phyloP scores from a whole-genome alignment of 2,329 filamentous ascomycete species.

The Aspergillus quadricinctus region DNA sequence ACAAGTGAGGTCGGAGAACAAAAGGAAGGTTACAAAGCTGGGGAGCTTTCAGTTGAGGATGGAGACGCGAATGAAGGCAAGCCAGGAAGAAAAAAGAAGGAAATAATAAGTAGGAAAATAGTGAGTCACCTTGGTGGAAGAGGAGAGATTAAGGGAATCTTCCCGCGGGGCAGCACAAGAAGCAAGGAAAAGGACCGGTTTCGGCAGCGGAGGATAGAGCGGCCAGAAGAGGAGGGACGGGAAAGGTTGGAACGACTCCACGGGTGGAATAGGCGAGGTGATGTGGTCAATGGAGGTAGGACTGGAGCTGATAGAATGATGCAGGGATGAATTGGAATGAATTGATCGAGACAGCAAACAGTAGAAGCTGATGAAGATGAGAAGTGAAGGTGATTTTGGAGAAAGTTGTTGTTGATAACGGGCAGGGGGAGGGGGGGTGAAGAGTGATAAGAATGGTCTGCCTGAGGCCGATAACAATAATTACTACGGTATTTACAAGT shows the following conservation, averaged over 20 bases:
- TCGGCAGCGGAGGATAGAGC: constrained; percentile 16
- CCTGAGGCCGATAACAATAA: background rate
- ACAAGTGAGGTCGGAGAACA: background rate
- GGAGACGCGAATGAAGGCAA: constrained; percentile 6
- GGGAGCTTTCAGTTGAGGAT: constrained; percentile 1
- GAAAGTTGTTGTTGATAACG: background rate
- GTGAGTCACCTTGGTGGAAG: constrained; percentile 16
- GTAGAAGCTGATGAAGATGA: background rate
- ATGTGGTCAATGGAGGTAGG: constrained; percentile 2
- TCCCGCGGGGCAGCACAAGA: constrained; percentile 11
- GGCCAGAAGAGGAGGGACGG: background rate
- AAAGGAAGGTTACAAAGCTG: constrained; percentile 3
- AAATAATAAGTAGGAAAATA: background rate
- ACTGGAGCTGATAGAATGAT: background rate
- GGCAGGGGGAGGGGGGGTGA: constrained; percentile 1
- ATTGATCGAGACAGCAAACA: background rate
- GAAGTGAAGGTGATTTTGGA: background rate
- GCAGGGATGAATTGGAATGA: background rate
- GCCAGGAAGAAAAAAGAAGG: constrained; percentile 6
- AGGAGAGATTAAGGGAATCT: constrained; percentile 4
- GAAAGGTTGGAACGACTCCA: constrained; percentile 3
- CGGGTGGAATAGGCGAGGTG: constrained; percentile 6
- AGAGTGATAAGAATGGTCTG: background rate
- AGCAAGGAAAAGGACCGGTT: constrained; percentile 22
- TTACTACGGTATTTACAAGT: background rate